Evolutionary conservation across 495 filamentous ascomycete genomes (phyloP), one percentile per base, ranked within the genome.

Genomic region (Aspergillus nidulans): DNA sequence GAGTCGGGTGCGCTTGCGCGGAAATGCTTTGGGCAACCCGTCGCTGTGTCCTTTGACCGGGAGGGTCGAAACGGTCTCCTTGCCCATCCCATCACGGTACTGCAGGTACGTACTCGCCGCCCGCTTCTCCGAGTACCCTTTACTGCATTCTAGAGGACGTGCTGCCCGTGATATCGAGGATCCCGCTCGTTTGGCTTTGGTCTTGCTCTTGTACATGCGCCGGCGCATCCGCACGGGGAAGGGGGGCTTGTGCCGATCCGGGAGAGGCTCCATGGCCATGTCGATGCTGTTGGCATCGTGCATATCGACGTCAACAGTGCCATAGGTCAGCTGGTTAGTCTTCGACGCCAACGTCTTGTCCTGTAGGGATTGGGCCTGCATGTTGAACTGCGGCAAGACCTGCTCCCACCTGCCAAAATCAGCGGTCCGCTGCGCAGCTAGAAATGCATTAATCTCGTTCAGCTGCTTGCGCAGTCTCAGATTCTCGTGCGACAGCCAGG

Each of bases 1-100:
- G 2, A 49, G 6, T 5, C 47, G 47, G 32, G 47, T 34, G 19
- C 47, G 47, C 20, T 49, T 49, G 32, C 47, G 47, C 32, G 47
- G 12, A 7, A 25, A 0, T 4, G 15, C 3, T 8, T 24, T 6
- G 12, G 6, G 12, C 39, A 18, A 16, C n/a, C n/a, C 43, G 12
- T 16, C 12, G 4, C 12, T 46, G 23, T 4, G 23, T 1, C n/a
- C 18, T 3, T 41, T 46, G 13, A 28, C 12, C n/a, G 18, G 6
- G 20, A n/a, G n/a, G 8, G 18, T 19, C 25, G 32, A 2, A 0
- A 15, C 21, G 18, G 1, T 9, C 21, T 34, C 7, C 46, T 34
- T 49, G 1, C 18, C 46, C 15, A 13, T 12, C 32, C 46, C 18
- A 9, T 34, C n/a, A 6, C 44, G 44, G 16, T 19, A 13, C n/a